These are phyloP conservation scores for Quercus dentata DNA, from an alignment of 306 rosid species.

Conservation along the genomic window DNA sequence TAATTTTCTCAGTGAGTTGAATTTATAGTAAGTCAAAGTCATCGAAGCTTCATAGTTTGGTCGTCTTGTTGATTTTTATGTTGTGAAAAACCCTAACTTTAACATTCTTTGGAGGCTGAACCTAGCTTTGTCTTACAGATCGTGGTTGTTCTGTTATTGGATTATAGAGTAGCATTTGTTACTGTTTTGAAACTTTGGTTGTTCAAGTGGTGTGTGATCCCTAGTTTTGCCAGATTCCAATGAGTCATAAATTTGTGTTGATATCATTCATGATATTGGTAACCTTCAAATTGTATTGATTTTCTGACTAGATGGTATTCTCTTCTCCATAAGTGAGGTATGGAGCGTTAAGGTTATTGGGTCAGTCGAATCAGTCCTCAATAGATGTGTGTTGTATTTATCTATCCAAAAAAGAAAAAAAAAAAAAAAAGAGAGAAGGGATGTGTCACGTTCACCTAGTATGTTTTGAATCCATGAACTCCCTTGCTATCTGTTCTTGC, in stretches of 20 bases:
- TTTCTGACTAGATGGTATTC: neutral
- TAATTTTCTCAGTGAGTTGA: neutral
- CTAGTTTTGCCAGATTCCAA: neutral
- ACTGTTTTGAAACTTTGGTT: neutral
- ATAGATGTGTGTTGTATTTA: neutral
- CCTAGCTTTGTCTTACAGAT: neutral
- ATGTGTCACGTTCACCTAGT: neutral
- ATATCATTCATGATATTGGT: neutral
- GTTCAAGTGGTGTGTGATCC: neutral
- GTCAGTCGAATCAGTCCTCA: neutral
- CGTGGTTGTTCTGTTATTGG: neutral
- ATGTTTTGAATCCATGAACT: no score
- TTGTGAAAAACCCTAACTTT: conserved; percentile 1
- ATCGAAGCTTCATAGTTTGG: neutral
- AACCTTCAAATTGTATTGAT: neutral
- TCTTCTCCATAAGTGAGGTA: neutral
- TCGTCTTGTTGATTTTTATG: neutral
- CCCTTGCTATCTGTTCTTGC: no score
- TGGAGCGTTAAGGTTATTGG: neutral
- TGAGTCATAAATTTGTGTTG: neutral
- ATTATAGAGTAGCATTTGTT: neutral
- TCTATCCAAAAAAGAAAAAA: neutral
- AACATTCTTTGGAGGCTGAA: neutral
- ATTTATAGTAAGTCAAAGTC: neutral
- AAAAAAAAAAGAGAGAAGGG: neutral